These are phyloP conservation scores for Bruguiera hainesii DNA, from an alignment of 441 rosid genomes.

Conservation along the genomic window DNA sequence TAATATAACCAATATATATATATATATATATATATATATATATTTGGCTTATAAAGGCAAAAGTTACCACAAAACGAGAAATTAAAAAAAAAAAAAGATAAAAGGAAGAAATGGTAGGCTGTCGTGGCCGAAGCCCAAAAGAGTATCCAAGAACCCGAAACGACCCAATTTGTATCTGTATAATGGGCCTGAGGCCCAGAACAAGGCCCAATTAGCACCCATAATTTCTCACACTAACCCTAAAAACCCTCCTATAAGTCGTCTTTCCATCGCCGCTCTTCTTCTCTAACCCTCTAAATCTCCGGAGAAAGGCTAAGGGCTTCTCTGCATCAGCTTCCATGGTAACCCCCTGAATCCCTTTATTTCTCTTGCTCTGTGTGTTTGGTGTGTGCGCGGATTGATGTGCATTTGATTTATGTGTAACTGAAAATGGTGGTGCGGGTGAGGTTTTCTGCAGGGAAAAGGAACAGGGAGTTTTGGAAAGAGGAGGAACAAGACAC, in stretches of 20 bases:
- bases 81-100: too few relatives aligned
- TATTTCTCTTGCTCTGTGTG: background rate
- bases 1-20: too few relatives aligned
- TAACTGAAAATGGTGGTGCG: background rate
- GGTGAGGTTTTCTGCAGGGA: constrained; percentile 42
- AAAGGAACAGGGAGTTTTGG: constrained; percentile 98
- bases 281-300: background rate
- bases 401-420: background rate
- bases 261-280: background rate
- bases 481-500: constrained; percentile 95
- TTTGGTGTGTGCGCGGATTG: background rate
- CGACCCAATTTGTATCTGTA: too few relatives aligned
- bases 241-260: constrained; percentile 9
- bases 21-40: too few relatives aligned
- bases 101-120: too few relatives aligned
- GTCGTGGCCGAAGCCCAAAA: too few relatives aligned
- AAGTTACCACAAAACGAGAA: too few relatives aligned
- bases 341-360: constrained; percentile 17
- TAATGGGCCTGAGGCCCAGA: too few relatives aligned
- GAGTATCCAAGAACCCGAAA: too few relatives aligned
- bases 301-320: constrained; percentile 4
- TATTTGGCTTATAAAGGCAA: too few relatives aligned
- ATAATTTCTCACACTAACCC: background rate
- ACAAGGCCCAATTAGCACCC: background rate
- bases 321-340: constrained; percentile 24